Conservation (phyloP, 345 rosid genomes). For the Syzygium grande region DNA sequence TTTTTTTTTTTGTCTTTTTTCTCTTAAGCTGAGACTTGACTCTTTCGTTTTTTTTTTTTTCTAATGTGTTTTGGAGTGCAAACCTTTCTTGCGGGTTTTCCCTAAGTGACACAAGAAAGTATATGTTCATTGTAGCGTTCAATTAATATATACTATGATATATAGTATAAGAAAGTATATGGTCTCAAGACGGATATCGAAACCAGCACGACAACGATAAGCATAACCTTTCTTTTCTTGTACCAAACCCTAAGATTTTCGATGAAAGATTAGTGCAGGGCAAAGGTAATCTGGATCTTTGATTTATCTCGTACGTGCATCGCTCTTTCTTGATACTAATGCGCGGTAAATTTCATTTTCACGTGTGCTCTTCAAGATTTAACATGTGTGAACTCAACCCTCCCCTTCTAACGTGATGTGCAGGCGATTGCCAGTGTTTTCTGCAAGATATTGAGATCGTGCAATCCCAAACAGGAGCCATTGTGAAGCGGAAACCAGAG, state of each 20-base stretch:
- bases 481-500: not conserved
- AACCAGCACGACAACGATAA: not conserved
- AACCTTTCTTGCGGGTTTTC: too few species aligned
- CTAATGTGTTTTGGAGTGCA: too few species aligned
- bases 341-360: not conserved
- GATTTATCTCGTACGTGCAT: not conserved
- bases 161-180: not conserved
- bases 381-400: not conserved
- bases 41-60: too few species aligned
- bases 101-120: too few species aligned
- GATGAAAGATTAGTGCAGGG: not conserved
- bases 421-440: slow-evolving; percentile 11
- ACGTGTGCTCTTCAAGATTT: not conserved
- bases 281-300: not conserved
- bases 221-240: not conserved
- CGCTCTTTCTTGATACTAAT: not conserved
- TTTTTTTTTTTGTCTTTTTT: too few species aligned
- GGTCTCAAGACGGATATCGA: not conserved
- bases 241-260: not conserved
- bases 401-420: not conserved
- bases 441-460: not conserved
- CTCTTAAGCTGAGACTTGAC: too few species aligned
- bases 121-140: too few species aligned
- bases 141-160: too few species aligned
- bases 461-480: not conserved